Percentiles rank a stretch among this genome's conserved stretches.
phyloP scores from a whole-genome alignment of 1,139 yeast species.

The Taphrina sp. region DNA sequence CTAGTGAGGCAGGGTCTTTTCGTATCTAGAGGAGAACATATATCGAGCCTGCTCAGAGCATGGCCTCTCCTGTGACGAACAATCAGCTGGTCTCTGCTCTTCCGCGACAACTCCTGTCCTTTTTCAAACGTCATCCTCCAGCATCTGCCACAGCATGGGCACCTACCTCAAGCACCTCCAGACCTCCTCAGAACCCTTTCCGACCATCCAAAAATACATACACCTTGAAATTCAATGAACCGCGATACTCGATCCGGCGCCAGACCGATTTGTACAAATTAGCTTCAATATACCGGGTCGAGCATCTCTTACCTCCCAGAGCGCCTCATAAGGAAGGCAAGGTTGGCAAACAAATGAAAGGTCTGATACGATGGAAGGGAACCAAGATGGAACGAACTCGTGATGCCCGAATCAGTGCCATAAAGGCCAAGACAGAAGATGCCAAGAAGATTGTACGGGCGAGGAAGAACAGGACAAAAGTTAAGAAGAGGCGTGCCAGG shows the following conservation, averaged over 20 bases:
- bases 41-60: too few relatives aligned
- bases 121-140: constrained; percentile 28
- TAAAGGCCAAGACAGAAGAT: constrained; percentile 15
- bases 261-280: constrained; percentile 23
- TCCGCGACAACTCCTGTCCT: constrained; percentile 17
- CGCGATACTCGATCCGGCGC: constrained; percentile 29
- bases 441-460: constrained; percentile 15
- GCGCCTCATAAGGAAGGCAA: constrained; percentile 9
- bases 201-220: constrained; percentile 20
- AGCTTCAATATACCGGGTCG: constrained; percentile 5
- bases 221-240: constrained; percentile 19
- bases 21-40: too few relatives aligned
- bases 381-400: constrained; percentile 31
- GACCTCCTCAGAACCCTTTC: constrained; percentile 55
- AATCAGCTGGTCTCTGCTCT: constrained; percentile 9
- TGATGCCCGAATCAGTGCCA: constrained; percentile 13
- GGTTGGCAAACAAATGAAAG: constrained; percentile 19
- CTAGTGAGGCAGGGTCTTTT: too few relatives aligned
- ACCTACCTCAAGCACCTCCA: constrained; percentile 91
- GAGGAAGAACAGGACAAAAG: constrained; percentile 20
- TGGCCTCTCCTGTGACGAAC: constrained; percentile 2
- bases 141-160: constrained; percentile 51
- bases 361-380: constrained; percentile 30
- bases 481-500: constrained; percentile 16
- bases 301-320: constrained; percentile 23